Conservation (phyloP, 495 filamentous ascomycete genomes). For the Friedmanniomyces endolithicus region DNA sequence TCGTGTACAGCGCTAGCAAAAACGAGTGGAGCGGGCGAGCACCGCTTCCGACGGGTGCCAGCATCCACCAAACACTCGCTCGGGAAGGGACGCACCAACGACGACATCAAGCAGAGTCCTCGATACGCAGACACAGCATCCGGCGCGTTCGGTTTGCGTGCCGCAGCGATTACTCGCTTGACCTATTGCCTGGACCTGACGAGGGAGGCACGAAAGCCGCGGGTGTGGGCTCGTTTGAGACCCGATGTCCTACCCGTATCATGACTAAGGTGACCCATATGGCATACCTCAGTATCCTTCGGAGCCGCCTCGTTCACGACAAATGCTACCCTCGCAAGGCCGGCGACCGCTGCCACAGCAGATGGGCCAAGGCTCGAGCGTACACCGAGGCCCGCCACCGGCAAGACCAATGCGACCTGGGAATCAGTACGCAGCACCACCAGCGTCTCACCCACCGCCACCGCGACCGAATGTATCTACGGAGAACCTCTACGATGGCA, state of each 20-base stretch:
- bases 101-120: not conserved
- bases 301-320: not conserved
- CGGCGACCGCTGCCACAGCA: not conserved
- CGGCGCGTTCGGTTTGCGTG: not conserved
- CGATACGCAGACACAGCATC: not conserved
- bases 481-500: slow-evolving; percentile 18
- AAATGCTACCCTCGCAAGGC: slow-evolving; percentile 4
- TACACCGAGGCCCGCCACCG: not conserved
- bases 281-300: slow-evolving; percentile 4
- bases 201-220: not conserved
- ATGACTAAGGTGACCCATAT: slow-evolving; percentile 3
- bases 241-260: slow-evolving; percentile 1
- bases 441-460: not conserved
- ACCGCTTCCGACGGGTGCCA: no score
- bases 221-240: not conserved
- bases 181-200: not conserved
- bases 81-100: not conserved
- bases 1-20: not conserved
- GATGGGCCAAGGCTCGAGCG: not conserved
- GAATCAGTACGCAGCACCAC: not conserved
- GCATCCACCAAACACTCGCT: not conserved
- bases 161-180: not conserved
- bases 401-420: slow-evolving; percentile 4
- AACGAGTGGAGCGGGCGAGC: not conserved
- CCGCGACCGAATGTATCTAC: not conserved